Evolutionary conservation across 2,329 filamentous ascomycete species (phyloP).

Genomic region (Coniochaeta sp.): DNA sequence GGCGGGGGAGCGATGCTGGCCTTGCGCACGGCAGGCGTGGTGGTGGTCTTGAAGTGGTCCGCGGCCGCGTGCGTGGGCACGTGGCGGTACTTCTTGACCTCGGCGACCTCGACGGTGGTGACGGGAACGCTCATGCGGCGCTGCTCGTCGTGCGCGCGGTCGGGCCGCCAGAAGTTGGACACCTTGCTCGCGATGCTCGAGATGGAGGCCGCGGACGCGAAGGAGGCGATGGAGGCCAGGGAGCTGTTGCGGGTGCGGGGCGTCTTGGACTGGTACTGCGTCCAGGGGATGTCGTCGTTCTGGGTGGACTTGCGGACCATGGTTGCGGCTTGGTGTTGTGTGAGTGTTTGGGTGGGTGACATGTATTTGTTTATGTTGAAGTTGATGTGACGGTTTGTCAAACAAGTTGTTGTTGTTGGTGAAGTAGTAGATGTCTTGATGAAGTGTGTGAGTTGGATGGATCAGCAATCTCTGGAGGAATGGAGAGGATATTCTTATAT

Average conservation of each 20-base stretch:
- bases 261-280: neutral
- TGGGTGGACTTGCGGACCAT: neutral
- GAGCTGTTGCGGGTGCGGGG: neutral
- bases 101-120: slow-evolving; percentile 26
- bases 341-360: slow-evolving; percentile 7
- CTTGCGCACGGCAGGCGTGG: too few species aligned
- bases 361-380: slow-evolving; percentile 12
- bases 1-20: too few species aligned
- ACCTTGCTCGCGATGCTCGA: neutral
- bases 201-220: neutral
- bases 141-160: slow-evolving; percentile 6
- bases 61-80: slow-evolving; percentile 33
- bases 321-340: neutral
- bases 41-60: slow-evolving; percentile 34
- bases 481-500: neutral
- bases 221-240: neutral
- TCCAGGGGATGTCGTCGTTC: neutral
- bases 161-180: slow-evolving; percentile 8
- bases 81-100: slow-evolving; percentile 20
- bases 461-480: neutral
- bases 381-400: neutral
- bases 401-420: too few species aligned
- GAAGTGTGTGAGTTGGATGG: too few species aligned
- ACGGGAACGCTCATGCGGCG: neutral
- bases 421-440: too few species aligned